phyloP scores from a whole-genome alignment of 2,329 filamentous ascomycete genomes.

The Fusarium albosuccineum region DNA sequence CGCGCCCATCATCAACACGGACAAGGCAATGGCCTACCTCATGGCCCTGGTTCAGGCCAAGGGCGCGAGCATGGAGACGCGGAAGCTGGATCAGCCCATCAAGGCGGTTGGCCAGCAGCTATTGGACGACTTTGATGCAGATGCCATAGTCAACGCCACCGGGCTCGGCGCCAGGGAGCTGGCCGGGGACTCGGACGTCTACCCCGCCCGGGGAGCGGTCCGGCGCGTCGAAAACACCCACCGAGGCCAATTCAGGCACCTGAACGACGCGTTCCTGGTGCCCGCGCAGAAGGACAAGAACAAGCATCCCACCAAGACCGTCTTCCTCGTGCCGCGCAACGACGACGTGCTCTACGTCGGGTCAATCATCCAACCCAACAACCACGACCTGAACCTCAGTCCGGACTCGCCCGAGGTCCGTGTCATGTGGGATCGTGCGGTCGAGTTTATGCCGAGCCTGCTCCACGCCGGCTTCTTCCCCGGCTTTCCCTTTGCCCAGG shows the following conservation, averaged over 20 bases:
- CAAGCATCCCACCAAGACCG: constrained; percentile 7
- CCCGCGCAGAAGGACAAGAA: constrained; percentile 1
- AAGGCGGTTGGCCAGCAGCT: background rate
- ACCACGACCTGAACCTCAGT: constrained; percentile 6
- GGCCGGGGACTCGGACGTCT: background rate
- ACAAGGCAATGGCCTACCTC: constrained; percentile 10
- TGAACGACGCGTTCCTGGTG: constrained; percentile 7
- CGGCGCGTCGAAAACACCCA: constrained; percentile 9
- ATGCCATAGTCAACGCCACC: constrained; percentile 10
- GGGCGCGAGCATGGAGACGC: background rate
- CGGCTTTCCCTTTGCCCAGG: constrained; percentile 10
- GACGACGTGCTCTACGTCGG: constrained; percentile 12
- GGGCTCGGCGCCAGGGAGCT: constrained; percentile 1
- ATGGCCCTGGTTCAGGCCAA: constrained; percentile 7
- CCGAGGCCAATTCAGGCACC: constrained; percentile 1
- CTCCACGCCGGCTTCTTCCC: background rate
- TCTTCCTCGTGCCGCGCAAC: constrained; percentile 11
- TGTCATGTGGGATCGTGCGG: constrained; percentile 6
- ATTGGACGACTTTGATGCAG: background rate
- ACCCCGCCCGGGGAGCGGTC: constrained; percentile 4
- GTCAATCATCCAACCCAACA: constrained; percentile 10
- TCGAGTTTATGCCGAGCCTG: constrained; percentile 1
- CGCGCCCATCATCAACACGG: constrained; percentile 11
- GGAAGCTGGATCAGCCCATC: constrained; percentile 1
- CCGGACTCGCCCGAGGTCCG: background rate